phyloP scores from a whole-genome alignment of 495 filamentous ascomycete genomes.

The Chaetomium tenue region DNA sequence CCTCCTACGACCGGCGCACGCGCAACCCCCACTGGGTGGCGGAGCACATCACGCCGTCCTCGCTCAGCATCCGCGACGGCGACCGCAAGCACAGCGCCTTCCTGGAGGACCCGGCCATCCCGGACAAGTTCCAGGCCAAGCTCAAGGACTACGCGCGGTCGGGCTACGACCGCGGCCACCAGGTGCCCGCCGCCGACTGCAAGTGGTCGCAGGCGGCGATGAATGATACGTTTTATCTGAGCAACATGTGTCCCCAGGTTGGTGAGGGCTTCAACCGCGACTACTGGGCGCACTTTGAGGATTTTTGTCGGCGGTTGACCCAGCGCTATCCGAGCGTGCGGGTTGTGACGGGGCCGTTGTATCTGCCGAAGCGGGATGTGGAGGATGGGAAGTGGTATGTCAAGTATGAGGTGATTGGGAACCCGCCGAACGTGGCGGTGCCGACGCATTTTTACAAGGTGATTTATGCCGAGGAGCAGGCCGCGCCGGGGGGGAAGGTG shows the following conservation, averaged over 20 bases:
- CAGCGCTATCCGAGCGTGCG: constrained; percentile 78
- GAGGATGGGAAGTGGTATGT: constrained; percentile 91
- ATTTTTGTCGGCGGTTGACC: constrained; percentile 86
- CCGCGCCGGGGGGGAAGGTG: constrained; percentile 56
- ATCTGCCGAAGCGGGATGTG: constrained; percentile 75
- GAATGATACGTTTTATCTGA: constrained; percentile 87
- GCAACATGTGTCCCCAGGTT: constrained; percentile 97
- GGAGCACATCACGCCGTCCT: constrained; percentile 94
- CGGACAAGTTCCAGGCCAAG: constrained; percentile 82
- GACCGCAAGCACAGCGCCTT: constrained; percentile 85
- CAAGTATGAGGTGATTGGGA: constrained; percentile 93
- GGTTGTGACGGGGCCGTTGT: constrained; percentile 90
- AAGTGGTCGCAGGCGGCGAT: constrained; percentile 94
- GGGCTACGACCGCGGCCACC: constrained; percentile 95
- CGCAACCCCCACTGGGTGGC: constrained; percentile 94
- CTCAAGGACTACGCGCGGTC: constrained; percentile 90
- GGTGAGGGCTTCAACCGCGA: constrained; percentile 97
- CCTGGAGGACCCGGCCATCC: constrained; percentile 74
- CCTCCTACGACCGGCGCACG: constrained; percentile 85
- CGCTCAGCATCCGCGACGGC: constrained; percentile 67
- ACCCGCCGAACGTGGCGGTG: constrained; percentile 90
- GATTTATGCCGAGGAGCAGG: constrained; percentile 82
- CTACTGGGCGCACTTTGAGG: constrained; percentile 98
- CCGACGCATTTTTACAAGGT: constrained; percentile 99
- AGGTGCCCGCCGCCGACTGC: constrained; percentile 95